Evolutionary conservation across 2,329 filamentous ascomycete species (phyloP).

Genomic region (Colletotrichum liriopes): DNA sequence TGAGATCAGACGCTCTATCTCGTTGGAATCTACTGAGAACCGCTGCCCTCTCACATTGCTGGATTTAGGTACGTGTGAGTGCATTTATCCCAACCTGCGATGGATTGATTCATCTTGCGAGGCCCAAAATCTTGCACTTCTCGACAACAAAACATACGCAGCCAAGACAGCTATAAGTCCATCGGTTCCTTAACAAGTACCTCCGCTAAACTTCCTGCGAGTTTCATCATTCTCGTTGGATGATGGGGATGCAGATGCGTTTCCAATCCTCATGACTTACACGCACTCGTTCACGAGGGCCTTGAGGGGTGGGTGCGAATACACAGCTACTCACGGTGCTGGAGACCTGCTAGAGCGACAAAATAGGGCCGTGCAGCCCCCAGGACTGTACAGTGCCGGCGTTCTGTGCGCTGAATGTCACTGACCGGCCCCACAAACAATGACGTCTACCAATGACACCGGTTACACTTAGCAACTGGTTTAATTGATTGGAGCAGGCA

Average conservation of each 20-base stretch:
- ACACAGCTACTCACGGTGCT: background rate
- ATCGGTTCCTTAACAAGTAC: too few species aligned
- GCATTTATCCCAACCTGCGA: background rate
- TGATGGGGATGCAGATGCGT: background rate
- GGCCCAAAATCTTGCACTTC: background rate
- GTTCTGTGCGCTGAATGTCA: background rate
- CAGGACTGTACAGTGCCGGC: background rate
- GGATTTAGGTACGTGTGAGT: background rate
- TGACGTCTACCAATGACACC: conserved; percentile 37
- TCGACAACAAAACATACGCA: too few species aligned
- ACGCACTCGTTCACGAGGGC: background rate
- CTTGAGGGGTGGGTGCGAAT: background rate
- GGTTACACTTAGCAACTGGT: background rate
- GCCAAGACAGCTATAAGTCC: too few species aligned
- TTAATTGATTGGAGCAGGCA: conserved; percentile 40
- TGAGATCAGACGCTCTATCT: conserved; percentile 3
- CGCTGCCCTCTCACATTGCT: background rate
- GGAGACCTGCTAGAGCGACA: background rate
- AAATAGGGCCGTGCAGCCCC: background rate
- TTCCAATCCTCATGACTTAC: background rate
- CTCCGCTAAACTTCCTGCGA: rapidly evolving
- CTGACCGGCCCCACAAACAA: conserved; percentile 7
- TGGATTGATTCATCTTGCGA: background rate
- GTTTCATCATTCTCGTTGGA: too few species aligned
- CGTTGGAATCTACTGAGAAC: background rate